A percentile compares a stretch with the other conserved stretches of the same genome.
phyloP scores from a whole-genome alignment of 164 flowering plant species.

The Litsea cubeba region DNA sequence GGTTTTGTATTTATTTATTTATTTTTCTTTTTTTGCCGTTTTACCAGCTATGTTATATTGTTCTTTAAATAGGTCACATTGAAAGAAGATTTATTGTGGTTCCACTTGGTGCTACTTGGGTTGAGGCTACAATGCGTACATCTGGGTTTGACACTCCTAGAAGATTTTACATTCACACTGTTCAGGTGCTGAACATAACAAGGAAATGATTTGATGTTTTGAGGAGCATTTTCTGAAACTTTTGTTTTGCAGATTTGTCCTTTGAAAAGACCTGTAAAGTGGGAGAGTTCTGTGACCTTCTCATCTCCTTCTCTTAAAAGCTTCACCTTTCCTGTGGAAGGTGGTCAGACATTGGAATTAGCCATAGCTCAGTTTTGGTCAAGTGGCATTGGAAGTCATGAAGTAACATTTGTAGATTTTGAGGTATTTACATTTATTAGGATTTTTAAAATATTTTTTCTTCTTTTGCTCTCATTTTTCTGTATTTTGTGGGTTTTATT shows the following conservation, averaged over 20 bases:
- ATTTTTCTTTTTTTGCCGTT: no score
- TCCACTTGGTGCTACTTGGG: slow-evolving; percentile 89
- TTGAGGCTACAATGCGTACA: slow-evolving; percentile 76
- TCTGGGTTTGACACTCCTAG: slow-evolving; percentile 80
- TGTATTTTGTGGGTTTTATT: neutral
- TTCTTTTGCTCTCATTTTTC: neutral
- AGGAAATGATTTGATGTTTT: neutral
- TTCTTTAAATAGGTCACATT: slow-evolving; percentile 55
- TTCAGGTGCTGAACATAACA: slow-evolving; percentile 53
- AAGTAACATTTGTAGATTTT: slow-evolving; percentile 66
- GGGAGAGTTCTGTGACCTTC: slow-evolving; percentile 75
- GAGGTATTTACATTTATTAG: slow-evolving; percentile 46
- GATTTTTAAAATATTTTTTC: neutral
- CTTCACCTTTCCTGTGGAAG: slow-evolving; percentile 69
- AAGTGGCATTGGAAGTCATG: slow-evolving; percentile 91
- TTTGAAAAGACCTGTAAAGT: slow-evolving; percentile 78
- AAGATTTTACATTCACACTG: slow-evolving; percentile 73
- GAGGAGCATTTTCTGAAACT: neutral
- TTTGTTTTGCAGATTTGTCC: slow-evolving; percentile 61
- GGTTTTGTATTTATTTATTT: neutral
- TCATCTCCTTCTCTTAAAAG: slow-evolving; percentile 73
- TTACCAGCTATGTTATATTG: neutral
- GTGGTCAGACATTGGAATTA: slow-evolving; percentile 88
- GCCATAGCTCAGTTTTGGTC: slow-evolving; percentile 96
- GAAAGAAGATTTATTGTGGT: slow-evolving; percentile 80